Conservation (phyloP, 768 basidiomycete species). For the Phylloporus arenicola region DNA sequence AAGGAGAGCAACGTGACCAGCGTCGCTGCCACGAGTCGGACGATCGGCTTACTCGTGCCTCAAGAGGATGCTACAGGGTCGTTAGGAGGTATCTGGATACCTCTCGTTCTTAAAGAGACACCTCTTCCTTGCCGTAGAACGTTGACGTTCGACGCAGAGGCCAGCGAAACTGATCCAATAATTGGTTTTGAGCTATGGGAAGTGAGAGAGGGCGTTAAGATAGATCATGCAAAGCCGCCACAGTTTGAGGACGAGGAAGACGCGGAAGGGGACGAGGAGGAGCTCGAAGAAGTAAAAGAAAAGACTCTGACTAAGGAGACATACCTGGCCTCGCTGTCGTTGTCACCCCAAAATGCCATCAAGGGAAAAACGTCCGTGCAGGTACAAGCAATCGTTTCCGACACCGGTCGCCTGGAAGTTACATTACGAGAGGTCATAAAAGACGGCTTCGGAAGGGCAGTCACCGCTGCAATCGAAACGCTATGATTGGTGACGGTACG, state of each 20-base stretch:
- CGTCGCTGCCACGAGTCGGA: constrained; percentile 53
- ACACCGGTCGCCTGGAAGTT: constrained; percentile 34
- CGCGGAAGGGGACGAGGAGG: constrained; percentile 50
- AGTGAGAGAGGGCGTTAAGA: constrained; percentile 58
- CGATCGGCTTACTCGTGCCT: constrained; percentile 65
- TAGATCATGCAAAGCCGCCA: constrained; percentile 51
- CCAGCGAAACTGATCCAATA: constrained; percentile 32
- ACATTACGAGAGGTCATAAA: constrained; percentile 36
- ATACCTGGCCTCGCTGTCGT: constrained; percentile 35
- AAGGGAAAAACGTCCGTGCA: constrained; percentile 50
- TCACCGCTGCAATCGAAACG: constrained; percentile 24
- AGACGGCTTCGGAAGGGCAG: constrained; percentile 30
- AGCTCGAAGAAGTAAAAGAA: constrained; percentile 61
- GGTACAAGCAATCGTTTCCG: constrained; percentile 34
- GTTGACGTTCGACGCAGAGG: constrained; percentile 52
- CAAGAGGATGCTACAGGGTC: constrained; percentile 32
- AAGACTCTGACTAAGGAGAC: constrained; percentile 52
- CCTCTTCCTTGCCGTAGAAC: constrained; percentile 62
- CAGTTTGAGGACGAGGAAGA: constrained; percentile 42
- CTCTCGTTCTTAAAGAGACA: constrained; percentile 65
- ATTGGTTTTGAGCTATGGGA: constrained; percentile 77
- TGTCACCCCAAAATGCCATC: constrained; percentile 35
- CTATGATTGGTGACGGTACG: constrained; percentile 20
- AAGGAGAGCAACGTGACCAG: constrained; percentile 37
- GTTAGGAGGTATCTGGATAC: constrained; percentile 61